Evolutionary conservation across 257 asterid genomes (phyloP).

Genomic region (Craterostigma plantagineum): DNA sequence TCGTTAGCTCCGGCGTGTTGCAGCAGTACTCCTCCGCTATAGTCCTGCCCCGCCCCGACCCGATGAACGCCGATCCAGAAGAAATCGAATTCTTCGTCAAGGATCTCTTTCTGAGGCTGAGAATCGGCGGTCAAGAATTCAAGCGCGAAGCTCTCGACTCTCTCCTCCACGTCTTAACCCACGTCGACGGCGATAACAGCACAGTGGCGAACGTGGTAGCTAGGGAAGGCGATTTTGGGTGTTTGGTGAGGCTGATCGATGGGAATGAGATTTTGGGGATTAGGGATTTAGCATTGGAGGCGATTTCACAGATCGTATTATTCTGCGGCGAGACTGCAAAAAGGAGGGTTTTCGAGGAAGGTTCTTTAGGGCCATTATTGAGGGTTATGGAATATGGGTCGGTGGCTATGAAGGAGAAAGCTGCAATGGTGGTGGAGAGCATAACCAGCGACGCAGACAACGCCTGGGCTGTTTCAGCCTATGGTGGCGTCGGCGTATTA

Average conservation of each 20-base stretch:
- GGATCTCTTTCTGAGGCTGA: conserved; percentile 70
- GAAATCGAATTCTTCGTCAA: conserved; percentile 43
- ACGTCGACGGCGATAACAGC: no score
- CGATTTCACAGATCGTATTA: not conserved
- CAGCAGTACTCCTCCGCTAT: conserved; percentile 78
- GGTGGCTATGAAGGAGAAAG: conserved; percentile 61
- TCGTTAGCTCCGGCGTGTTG: conserved; percentile 81
- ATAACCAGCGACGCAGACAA: conserved; percentile 72
- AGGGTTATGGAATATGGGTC: conserved; percentile 56
- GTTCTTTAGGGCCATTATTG: conserved; percentile 76
- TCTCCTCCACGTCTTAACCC: conserved; percentile 5
- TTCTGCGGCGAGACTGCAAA: conserved; percentile 12
- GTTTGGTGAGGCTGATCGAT: conserved; percentile 1
- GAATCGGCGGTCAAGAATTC: conserved; percentile 87
- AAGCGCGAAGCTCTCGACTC: conserved; percentile 75
- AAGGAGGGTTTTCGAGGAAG: conserved; percentile 75
- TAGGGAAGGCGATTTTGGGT: not conserved
- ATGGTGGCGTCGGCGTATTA: conserved; percentile 68
- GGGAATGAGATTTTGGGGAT: not conserved
- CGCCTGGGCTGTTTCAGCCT: conserved; percentile 92
- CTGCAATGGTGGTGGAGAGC: conserved; percentile 73
- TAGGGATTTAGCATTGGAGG: conserved; percentile 2
- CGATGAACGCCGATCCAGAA: conserved; percentile 29
- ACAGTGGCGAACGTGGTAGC: not conserved
- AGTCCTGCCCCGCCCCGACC: conserved; percentile 58